phyloP scores from a whole-genome alignment of 306 rosid species.

The Pyrus pyrifolia region DNA sequence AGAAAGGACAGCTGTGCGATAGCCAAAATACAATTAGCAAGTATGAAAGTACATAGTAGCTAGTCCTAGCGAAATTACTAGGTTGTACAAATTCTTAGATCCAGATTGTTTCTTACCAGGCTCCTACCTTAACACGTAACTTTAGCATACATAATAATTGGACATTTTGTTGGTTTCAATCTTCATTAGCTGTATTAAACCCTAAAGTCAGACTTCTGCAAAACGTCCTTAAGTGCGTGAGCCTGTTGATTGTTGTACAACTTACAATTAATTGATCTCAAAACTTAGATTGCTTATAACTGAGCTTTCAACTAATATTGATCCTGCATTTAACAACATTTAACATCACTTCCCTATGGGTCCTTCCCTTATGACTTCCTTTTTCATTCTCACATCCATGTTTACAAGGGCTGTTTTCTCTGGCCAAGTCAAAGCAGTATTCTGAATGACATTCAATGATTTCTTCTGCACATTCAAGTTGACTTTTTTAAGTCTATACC shows the following conservation, averaged over 20 bases:
- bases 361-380: neutral
- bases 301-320: neutral
- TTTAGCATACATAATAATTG: neutral
- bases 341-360: neutral
- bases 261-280: neutral
- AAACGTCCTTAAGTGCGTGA: neutral
- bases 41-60: neutral
- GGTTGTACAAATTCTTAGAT: neutral
- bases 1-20: neutral
- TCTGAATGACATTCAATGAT: neutral
- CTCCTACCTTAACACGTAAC: neutral
- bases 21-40: neutral
- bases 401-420: neutral
- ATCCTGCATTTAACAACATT: neutral
- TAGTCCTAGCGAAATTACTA: neutral
- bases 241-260: neutral
- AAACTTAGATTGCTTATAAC: neutral
- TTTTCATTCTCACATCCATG: neutral
- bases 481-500: neutral
- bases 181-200: neutral
- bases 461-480: neutral
- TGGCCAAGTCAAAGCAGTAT: neutral
- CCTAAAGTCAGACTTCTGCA: neutral
- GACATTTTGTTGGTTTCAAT: neutral
- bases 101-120: neutral